Evolutionary conservation across 2,329 filamentous ascomycete species (phyloP).

Genomic region (Botryotinia convoluta): DNA sequence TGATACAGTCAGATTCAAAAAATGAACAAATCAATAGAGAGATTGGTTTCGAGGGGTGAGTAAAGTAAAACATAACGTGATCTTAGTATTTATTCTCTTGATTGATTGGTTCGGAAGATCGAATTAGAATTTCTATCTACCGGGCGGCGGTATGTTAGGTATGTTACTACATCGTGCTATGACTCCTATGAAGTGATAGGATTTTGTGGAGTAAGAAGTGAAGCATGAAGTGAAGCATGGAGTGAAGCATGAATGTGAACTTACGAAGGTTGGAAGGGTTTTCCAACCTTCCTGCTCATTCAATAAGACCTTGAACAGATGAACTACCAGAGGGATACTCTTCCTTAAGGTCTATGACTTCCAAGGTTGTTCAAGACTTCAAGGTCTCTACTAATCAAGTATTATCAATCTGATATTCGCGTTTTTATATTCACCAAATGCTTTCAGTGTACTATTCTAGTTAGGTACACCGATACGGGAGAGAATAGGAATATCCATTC

Average conservation of each 20-base stretch:
- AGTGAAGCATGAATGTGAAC: neutral
- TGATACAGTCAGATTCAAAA: neutral
- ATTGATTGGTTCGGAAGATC: conserved; percentile 4
- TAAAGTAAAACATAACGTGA: neutral
- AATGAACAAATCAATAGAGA: neutral
- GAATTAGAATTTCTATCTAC: neutral
- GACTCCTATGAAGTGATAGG: neutral
- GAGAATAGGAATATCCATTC: neutral
- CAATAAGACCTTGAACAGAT: neutral
- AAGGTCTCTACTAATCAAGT: neutral
- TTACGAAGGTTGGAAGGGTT: too few relatives aligned
- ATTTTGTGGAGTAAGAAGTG: neutral
- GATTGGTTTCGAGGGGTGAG: neutral
- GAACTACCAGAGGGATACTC: neutral
- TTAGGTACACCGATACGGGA: neutral
- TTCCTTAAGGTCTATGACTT: neutral
- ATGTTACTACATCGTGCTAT: neutral
- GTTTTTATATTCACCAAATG: neutral
- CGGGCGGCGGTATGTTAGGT: neutral
- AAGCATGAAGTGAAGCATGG: neutral
- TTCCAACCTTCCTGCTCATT: too few relatives aligned
- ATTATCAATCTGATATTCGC: neutral
- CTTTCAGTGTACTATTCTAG: neutral
- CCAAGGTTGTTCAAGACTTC: neutral
- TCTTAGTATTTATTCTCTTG: neutral